phyloP scores from a whole-genome alignment of 1,139 yeast genomes.

The Kodamaea ohmeri region DNA sequence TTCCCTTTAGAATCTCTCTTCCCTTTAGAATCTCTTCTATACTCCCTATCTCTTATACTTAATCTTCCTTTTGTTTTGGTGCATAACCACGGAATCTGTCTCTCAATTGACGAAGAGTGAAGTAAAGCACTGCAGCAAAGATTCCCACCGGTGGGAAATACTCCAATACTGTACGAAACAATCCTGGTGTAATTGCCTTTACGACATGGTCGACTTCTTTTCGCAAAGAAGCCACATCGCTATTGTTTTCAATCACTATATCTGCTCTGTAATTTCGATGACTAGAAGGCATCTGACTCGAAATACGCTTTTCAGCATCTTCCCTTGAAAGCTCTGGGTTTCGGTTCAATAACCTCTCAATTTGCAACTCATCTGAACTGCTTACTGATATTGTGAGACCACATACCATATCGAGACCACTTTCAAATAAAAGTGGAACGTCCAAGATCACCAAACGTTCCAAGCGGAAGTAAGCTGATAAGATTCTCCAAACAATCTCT shows the following conservation, averaged over 20 bases:
- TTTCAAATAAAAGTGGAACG: constrained; percentile 86
- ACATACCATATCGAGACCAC: constrained; percentile 67
- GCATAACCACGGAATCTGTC: constrained; percentile 12
- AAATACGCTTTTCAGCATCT: constrained; percentile 72
- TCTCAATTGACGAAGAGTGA: constrained; percentile 13
- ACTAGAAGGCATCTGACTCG: constrained; percentile 69
- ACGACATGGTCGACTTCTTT: constrained; percentile 47
- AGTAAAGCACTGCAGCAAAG: constrained; percentile 27
- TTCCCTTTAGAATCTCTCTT: too few species aligned
- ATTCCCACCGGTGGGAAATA: constrained; percentile 52
- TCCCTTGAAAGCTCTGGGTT: constrained; percentile 64
- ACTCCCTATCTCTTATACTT: not conserved
- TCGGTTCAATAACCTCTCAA: constrained; percentile 59
- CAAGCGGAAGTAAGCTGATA: constrained; percentile 52
- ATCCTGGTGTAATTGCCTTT: constrained; percentile 45
- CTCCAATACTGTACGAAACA: constrained; percentile 59
- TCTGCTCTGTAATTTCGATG: constrained; percentile 63
- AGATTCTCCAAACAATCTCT: constrained; percentile 59
- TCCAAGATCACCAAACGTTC: constrained; percentile 69
- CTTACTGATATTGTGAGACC: constrained; percentile 69
- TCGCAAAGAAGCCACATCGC: constrained; percentile 47
- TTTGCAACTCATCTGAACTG: constrained; percentile 57
- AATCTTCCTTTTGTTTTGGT: constrained; percentile 1
- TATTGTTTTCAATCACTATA: constrained; percentile 63
- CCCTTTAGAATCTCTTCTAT: too few species aligned